These are phyloP conservation scores for Trichophaea hybrida DNA, from an alignment of 2,329 filamentous ascomycete species.

Conservation along the genomic window DNA sequence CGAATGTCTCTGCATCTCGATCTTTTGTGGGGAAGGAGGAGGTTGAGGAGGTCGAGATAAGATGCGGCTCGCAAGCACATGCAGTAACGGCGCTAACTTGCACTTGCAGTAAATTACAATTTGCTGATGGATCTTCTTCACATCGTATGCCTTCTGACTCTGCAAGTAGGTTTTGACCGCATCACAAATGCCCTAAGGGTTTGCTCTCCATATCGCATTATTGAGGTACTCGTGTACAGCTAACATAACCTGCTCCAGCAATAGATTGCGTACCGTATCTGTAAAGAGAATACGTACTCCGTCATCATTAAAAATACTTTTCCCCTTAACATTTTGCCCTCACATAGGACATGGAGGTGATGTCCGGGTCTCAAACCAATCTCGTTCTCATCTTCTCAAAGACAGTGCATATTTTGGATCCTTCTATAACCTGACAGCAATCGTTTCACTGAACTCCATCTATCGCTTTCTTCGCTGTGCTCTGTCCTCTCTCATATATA, in stretches of 20 bases:
- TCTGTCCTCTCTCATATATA: not conserved
- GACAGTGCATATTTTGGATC: not conserved
- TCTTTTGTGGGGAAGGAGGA: too few species aligned
- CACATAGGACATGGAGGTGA: not conserved
- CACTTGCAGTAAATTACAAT: too few species aligned
- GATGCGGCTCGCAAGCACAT: too few species aligned
- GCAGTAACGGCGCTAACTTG: too few species aligned
- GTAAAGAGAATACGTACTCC: too few species aligned
- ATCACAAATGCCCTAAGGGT: not conserved
- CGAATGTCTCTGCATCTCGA: too few species aligned
- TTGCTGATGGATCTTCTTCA: too few species aligned
- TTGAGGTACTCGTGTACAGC: not conserved
- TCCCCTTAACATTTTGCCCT: not conserved
- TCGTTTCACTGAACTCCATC: not conserved
- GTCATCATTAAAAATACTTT: not conserved
- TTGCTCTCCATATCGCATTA: not conserved
- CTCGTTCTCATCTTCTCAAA: not conserved
- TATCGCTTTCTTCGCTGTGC: not conserved
- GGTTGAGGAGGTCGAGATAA: too few species aligned
- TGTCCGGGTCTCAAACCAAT: not conserved
- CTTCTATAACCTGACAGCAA: not conserved
- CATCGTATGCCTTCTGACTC: not conserved
- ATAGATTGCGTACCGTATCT: too few species aligned
- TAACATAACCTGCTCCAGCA: too few species aligned
- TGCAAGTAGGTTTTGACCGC: not conserved